A percentile compares a stretch with the other conserved stretches of the same genome.
Conservation (phyloP, 176 grass and related monocot genomes). For the Tillandsia fasciculata region DNA sequence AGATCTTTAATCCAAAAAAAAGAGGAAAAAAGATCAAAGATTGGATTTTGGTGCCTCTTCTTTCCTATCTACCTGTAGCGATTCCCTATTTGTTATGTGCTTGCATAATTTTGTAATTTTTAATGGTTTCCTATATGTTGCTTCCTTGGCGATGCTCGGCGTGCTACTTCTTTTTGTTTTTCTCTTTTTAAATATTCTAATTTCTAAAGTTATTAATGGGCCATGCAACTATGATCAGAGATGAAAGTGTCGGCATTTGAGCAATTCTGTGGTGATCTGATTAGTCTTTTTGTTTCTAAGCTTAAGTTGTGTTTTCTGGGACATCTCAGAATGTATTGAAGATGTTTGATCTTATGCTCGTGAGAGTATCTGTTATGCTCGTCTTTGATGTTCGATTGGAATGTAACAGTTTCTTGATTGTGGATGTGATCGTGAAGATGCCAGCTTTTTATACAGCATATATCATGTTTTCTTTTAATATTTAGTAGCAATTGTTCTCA, state of each 20-base stretch:
- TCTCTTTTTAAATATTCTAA: too few relatives aligned
- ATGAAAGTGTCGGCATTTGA: not conserved
- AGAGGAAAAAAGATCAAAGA: not conserved
- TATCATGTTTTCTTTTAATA: too few relatives aligned
- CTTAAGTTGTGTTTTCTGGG: not conserved
- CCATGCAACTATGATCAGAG: too few relatives aligned
- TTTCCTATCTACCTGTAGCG: not conserved
- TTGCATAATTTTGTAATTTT: too few relatives aligned
- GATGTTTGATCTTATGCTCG: constrained; percentile 26
- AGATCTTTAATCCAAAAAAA: not conserved
- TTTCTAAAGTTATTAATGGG: too few relatives aligned
- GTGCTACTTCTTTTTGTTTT: too few relatives aligned
- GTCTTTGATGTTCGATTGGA: constrained; percentile 2
- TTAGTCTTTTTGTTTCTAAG: not conserved
- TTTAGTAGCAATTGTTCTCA: constrained; percentile 6
- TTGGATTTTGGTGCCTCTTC: not conserved
- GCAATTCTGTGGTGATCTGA: not conserved
- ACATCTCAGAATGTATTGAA: constrained; percentile 8
- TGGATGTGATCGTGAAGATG: not conserved
- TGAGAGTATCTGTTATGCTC: constrained; percentile 3
- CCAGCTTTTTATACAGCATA: not conserved
- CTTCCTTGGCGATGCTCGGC: too few relatives aligned
- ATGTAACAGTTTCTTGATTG: constrained; percentile 12
- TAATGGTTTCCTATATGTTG: too few relatives aligned
- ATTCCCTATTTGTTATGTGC: too few relatives aligned